These are phyloP conservation scores for Aspergillus quadrilineatus DNA, from an alignment of 2,329 filamentous ascomycete species.

Conservation along the genomic window DNA sequence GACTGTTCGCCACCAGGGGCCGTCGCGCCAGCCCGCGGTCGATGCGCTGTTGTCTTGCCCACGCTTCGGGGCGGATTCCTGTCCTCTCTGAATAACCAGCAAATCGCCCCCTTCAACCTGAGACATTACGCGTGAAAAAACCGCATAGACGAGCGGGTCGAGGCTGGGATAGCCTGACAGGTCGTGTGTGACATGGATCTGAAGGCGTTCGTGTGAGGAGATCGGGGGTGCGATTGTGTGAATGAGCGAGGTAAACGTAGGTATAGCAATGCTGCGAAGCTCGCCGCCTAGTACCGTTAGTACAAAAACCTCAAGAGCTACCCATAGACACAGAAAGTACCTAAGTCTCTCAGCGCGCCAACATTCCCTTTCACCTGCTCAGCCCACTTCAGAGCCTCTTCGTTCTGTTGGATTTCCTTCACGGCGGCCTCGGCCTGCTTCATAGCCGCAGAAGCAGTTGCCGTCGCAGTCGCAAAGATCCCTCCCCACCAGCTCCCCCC, in stretches of 20 bases:
- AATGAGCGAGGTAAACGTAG: conserved; percentile 91
- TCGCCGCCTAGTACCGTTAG: conserved; percentile 67
- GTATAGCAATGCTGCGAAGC: conserved; percentile 78
- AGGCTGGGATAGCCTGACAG: conserved; percentile 91
- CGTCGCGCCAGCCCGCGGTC: conserved; percentile 75
- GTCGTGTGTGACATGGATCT: conserved; percentile 97
- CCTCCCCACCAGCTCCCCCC: conserved; percentile 90
- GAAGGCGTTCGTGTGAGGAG: conserved; percentile 90
- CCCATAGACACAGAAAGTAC: conserved; percentile 49
- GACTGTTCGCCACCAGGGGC: conserved; percentile 83
- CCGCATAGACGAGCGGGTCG: conserved; percentile 85
- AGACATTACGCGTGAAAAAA: conserved; percentile 96
- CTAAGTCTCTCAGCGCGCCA: conserved; percentile 70
- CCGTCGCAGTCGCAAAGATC: conserved; percentile 75
- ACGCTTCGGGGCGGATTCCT: conserved; percentile 72
- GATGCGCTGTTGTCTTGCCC: conserved; percentile 48
- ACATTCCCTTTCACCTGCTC: conserved; percentile 91
- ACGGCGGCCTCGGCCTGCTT: conserved; percentile 92
- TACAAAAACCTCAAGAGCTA: neutral
- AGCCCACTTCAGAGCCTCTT: conserved; percentile 94
- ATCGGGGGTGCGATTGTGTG: conserved; percentile 96
- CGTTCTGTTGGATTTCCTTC: conserved; percentile 92
- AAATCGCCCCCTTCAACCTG: conserved; percentile 97
- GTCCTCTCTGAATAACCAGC: conserved; percentile 88
- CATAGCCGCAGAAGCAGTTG: conserved; percentile 69